Base-by-base conservation (phyloP, 768 basidiomycete genomes). In the Tylopilus vinaceipallidus region DNA sequence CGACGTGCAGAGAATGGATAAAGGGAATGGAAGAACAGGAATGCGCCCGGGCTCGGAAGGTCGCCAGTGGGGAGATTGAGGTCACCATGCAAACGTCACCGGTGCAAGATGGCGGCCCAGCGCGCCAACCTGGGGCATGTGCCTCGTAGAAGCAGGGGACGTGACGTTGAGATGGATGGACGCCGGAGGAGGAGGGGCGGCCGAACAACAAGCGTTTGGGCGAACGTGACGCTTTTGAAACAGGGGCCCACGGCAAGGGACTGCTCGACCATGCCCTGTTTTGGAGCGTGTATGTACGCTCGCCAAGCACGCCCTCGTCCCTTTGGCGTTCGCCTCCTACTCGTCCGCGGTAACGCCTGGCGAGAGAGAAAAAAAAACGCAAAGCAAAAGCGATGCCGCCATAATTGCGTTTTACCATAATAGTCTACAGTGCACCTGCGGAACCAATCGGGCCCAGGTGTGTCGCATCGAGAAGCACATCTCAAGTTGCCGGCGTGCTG, bases 351-450 rank as follows among this genome's bases (percentile, higher is more conserved):
- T 57, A 57, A 50, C 50, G 47, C 60, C 54, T 30, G 35, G 42
- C 42, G 42, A 26, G 35, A 29, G 12, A 26, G 16, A 23, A 23
- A 45, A 37, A 19, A 22, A 9, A 20, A 30, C 16, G 22, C 47
- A 54, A 46, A 45, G 45, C 23, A 55, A 56, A n/a, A 42, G 58
- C 55, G 52, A 60, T 55, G 52, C 52, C 61, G 53, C 59, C 35
- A 56, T 65, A 60, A 66, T 66, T 54, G 49, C 45, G 34, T 22
- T 0, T 49, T 59, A 23, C 61, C 63, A 60, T 53, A 67, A 65
- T 24, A 4, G 45, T 48, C 29, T 33, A 10, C 46, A 42, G 20
- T 51, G 22, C 17, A n/a, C 47, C 54, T 23, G 17, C 27, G 19
- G 36, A 38, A 43, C 32, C 26, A 37, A 47, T 47, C 42, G 41